These are phyloP conservation scores for Serendipita sp. DNA, from an alignment of 768 basidiomycete genomes.

Conservation along the genomic window DNA sequence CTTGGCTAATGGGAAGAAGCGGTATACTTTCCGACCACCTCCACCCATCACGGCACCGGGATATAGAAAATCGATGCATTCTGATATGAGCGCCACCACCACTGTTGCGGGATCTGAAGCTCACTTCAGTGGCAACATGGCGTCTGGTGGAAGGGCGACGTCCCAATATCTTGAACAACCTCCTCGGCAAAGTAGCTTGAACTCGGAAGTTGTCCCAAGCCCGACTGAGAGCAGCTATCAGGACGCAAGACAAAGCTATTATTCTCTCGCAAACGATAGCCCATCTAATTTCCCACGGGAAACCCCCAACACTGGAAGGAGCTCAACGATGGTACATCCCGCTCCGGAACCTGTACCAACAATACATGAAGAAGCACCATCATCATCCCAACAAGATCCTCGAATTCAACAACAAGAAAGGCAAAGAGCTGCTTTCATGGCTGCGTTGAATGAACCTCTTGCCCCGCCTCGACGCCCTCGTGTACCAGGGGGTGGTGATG, in stretches of 20 bases:
- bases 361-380: neutral
- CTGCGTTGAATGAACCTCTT: neutral
- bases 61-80: neutral
- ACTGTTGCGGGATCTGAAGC: neutral
- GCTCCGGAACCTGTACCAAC: neutral
- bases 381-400: neutral
- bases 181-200: neutral
- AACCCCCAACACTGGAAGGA: neutral
- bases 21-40: neutral
- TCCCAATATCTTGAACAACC: neutral
- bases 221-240: constrained; percentile 3
- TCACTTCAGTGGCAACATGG: neutral
- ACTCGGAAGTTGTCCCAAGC: neutral
- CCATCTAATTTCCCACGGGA: neutral
- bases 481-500: neutral
- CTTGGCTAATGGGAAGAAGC: neutral
- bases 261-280: neutral
- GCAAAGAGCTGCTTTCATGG: constrained; percentile 3
- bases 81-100: neutral
- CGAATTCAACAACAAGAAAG: neutral
- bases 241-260: constrained; percentile 3
- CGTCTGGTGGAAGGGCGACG: neutral
- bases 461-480: neutral
- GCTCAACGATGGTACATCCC: neutral
- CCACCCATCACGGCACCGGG: neutral